Evolutionary conservation across 495 filamentous ascomycete species (phyloP).

Genomic region (Penicillium mononematosum): DNA sequence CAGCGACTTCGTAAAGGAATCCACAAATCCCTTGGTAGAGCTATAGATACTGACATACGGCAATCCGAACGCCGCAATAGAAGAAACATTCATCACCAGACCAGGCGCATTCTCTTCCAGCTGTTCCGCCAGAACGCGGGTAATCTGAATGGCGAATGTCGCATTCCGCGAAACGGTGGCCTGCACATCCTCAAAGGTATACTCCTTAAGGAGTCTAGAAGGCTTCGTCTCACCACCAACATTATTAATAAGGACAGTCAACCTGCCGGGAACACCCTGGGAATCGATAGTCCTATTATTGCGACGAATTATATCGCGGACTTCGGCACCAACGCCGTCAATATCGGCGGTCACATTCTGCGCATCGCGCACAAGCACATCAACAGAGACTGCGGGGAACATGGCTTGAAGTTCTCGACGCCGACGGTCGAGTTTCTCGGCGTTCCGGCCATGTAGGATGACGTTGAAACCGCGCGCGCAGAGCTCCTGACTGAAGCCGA

Average conservation of each 20-base stretch:
- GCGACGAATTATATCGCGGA: conserved; percentile 16
- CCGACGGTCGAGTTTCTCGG: conserved; percentile 41
- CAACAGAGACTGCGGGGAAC: conserved; percentile 32
- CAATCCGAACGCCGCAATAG: conserved; percentile 30
- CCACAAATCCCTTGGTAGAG: conserved; percentile 39
- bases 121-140: conserved; percentile 36
- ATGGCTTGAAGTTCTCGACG: conserved; percentile 23
- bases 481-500: conserved; percentile 48
- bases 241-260: conserved; percentile 52
- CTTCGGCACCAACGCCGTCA: conserved; percentile 24
- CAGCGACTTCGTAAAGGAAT: conserved; percentile 31
- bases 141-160: conserved; percentile 43
- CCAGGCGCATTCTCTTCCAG: conserved; percentile 29
- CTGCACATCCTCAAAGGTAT: conserved; percentile 24
- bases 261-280: neutral
- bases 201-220: conserved; percentile 23
- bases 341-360: conserved; percentile 13
- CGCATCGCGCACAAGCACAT: conserved; percentile 36
- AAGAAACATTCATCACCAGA: conserved; percentile 47
- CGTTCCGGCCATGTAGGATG: conserved; percentile 55
- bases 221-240: conserved; percentile 37
- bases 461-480: conserved; percentile 57
- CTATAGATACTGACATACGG: conserved; percentile 40
- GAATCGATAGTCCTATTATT: neutral
- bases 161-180: conserved; percentile 37